A percentile compares a stretch with the other conserved stretches of the same genome.
Conservation (phyloP, 75 land plant species). For the Cryptomeria japonica region DNA sequence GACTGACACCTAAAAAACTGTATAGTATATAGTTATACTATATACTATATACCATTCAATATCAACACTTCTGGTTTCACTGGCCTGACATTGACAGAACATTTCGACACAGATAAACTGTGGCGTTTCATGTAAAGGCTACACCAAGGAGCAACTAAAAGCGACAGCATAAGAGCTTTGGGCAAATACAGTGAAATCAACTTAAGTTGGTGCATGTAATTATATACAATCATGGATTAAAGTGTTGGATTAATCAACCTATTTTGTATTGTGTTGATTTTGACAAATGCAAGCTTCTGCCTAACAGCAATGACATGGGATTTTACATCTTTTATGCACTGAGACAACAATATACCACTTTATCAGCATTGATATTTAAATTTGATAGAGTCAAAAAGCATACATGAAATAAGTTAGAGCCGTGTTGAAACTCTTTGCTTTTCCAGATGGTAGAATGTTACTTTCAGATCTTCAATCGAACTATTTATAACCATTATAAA, state of each 20-base stretch:
- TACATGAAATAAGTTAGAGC: neutral
- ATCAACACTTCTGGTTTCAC: neutral
- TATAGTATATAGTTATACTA: too few species aligned
- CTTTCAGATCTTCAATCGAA: neutral
- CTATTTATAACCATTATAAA: neutral
- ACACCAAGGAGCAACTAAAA: neutral
- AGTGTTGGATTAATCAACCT: too few species aligned
- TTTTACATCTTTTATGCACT: neutral
- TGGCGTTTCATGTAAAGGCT: neutral
- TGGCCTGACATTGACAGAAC: neutral
- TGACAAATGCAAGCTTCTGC: neutral
- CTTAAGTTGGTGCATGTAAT: neutral
- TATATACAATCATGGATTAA: too few species aligned
- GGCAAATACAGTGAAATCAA: neutral
- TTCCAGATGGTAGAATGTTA: neutral
- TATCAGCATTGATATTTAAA: neutral
- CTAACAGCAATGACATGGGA: neutral
- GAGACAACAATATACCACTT: neutral
- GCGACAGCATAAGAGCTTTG: neutral
- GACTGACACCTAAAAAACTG: too few species aligned
- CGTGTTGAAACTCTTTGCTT: neutral
- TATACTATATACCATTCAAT: neutral
- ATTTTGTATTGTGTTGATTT: neutral
- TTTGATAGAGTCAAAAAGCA: neutral
- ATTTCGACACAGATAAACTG: neutral